phyloP scores from a whole-genome alignment of 75 land plant species.

The Pinus albicaulis region DNA sequence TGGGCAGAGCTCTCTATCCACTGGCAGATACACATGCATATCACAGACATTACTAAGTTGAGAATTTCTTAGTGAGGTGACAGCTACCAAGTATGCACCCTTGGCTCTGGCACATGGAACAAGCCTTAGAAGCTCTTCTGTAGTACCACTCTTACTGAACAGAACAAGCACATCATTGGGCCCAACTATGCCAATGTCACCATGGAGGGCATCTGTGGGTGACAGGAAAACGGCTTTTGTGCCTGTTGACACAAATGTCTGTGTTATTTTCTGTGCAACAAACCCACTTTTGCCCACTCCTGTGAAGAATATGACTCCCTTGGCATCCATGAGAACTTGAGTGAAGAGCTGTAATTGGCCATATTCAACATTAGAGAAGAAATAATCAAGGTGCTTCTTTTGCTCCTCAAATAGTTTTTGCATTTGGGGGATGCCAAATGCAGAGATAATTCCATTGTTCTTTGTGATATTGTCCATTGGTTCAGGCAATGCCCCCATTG shows the following conservation, averaged over 20 bases:
- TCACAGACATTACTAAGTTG: conserved; percentile 54
- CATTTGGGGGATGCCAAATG: conserved; percentile 26
- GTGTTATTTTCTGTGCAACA: conserved; percentile 92
- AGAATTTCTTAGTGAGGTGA: conserved; percentile 56
- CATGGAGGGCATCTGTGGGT: conserved; percentile 97
- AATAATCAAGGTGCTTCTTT: conserved; percentile 58
- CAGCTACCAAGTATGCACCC: conserved; percentile 69
- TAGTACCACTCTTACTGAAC: conserved; percentile 83
- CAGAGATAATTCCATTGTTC: background rate
- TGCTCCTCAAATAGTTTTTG: conserved; percentile 68
- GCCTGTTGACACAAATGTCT: conserved; percentile 91
- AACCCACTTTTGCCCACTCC: conserved; percentile 99
- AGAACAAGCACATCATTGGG: conserved; percentile 66
- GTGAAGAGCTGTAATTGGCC: conserved; percentile 54
- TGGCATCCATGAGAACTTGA: conserved; percentile 42
- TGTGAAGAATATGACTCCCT: conserved; percentile 88
- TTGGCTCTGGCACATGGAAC: conserved; percentile 86
- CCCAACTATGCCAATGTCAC: conserved; percentile 84
- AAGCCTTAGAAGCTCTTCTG: conserved; percentile 80
- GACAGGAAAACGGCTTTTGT: conserved; percentile 68
- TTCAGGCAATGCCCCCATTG: conserved; percentile 10
- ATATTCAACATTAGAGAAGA: conserved; percentile 69
- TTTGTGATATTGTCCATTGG: background rate
- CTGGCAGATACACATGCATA: conserved; percentile 87
- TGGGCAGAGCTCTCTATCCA: conserved; percentile 94